Conservation (phyloP, 2,329 filamentous ascomycete genomes). For the Exutisphaerella laricina region DNA sequence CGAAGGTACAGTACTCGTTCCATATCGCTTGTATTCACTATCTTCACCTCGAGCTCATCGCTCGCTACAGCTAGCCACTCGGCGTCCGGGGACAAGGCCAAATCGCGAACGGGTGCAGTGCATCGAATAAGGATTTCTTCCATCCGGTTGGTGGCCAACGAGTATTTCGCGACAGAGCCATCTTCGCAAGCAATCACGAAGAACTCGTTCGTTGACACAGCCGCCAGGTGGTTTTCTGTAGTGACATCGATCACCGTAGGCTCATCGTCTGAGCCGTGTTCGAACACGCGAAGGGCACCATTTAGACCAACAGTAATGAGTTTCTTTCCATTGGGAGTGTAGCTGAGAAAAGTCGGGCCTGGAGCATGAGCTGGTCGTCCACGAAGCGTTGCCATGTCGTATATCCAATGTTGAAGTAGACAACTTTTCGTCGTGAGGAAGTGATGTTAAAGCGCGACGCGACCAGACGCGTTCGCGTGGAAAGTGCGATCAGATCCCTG, state of each 20-base stretch:
- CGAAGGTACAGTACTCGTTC: slow-evolving; percentile 69
- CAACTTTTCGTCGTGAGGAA: too few relatives aligned
- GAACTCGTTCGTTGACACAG: slow-evolving; percentile 71
- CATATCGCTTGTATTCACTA: slow-evolving; percentile 78
- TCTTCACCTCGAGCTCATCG: slow-evolving; percentile 86
- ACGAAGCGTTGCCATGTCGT: slow-evolving; percentile 42
- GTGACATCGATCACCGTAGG: slow-evolving; percentile 88
- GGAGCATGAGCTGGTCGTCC: slow-evolving; percentile 68
- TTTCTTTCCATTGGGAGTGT: slow-evolving; percentile 80
- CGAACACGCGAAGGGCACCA: slow-evolving; percentile 88
- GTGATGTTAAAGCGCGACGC: too few relatives aligned
- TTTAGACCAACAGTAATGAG: slow-evolving; percentile 90
- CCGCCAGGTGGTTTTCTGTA: slow-evolving; percentile 75
- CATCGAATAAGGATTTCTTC: slow-evolving; percentile 78
- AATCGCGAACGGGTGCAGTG: slow-evolving; percentile 78
- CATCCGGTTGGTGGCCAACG: slow-evolving; percentile 66
- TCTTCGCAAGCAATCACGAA: slow-evolving; percentile 91
- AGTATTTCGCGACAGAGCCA: slow-evolving; percentile 91
- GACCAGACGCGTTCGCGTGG: too few relatives aligned
- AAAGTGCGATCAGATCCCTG: too few relatives aligned
- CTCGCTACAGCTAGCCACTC: slow-evolving; percentile 94
- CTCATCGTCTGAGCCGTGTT: slow-evolving; percentile 85
- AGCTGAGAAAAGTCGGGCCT: slow-evolving; percentile 79
- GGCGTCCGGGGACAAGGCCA: slow-evolving; percentile 73
- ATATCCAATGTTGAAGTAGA: too few relatives aligned